Evolutionary conservation across 2,329 filamentous ascomycete species (phyloP).

Genomic region (Verticillium alfalfae): DNA sequence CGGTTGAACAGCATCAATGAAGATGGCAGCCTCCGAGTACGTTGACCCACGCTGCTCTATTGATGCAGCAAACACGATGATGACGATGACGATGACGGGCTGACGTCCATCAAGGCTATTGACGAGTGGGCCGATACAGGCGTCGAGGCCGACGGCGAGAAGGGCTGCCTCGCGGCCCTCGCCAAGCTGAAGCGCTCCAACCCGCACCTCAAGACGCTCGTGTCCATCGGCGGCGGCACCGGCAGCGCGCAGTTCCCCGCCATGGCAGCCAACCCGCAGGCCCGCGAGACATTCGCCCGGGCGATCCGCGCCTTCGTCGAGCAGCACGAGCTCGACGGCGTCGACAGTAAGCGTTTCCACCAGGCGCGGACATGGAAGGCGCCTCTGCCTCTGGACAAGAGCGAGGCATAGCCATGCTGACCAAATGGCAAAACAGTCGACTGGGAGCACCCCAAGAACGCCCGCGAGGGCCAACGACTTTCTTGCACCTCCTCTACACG

Average conservation of each 20-base stretch:
- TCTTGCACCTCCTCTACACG: slow-evolving; percentile 48
- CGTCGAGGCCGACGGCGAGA: slow-evolving; percentile 53
- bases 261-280: slow-evolving; percentile 41
- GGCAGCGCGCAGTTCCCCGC: slow-evolving; percentile 57
- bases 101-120: slow-evolving; percentile 25
- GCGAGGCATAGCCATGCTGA: not conserved
- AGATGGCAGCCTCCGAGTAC: slow-evolving; percentile 34
- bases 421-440: slow-evolving; percentile 41
- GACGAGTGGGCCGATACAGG: slow-evolving; percentile 60
- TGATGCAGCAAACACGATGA: too few species aligned
- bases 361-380: too few species aligned
- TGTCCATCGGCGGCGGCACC: slow-evolving; percentile 61
- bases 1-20: slow-evolving; percentile 22
- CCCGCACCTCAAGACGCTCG: slow-evolving; percentile 50
- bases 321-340: slow-evolving; percentile 53
- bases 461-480: slow-evolving; percentile 52
- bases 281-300: slow-evolving; percentile 49
- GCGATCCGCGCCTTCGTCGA: slow-evolving; percentile 50
- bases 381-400: too few species aligned
- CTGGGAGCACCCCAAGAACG: slow-evolving; percentile 59
- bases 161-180: slow-evolving; percentile 57
- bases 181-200: slow-evolving; percentile 51
- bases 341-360: slow-evolving; percentile 45
- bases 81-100: not conserved
- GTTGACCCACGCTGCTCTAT: not conserved